Evolutionary conservation across 2,329 filamentous ascomycete genomes (phyloP), one percentile per base, ranked within the genome.

Genomic region (Neonectria sp.): DNA sequence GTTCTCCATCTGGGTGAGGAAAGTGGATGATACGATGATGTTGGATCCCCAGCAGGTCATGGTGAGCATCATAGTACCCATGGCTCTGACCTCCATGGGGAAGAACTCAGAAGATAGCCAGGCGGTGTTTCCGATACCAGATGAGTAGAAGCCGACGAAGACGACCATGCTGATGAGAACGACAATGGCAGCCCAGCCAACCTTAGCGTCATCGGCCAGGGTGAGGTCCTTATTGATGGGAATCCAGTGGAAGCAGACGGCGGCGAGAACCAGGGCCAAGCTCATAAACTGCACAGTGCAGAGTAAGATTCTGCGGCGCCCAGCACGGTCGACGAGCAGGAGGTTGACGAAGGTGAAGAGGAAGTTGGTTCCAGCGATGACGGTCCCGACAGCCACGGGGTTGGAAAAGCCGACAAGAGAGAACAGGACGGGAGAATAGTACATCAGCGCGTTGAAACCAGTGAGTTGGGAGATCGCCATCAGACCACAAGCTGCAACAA

Each of bases 381-480:
- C 78, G 15, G 80, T 81, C 0, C 80, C 81, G 25, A 88, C 85
- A 1, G 83, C 84, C 0, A 83, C 80, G 0, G 86, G 82, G 58
- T 87, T 84, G 21, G 78, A 75, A 73, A 88, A 87, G 1, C 85
- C 84, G 29, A 86, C 84, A 4, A 87, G 81, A 1, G 79, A 75
- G 70, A 88, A 88, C 0, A 88, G 75, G 0, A 82, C 83, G 0
- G 84, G 84, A 0, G 82, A 84, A 74, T 87, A 88, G 75, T 87
- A 86, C 67, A 82, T 79, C 43, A 88, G 78, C 2, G 86, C 85
- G 67, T 88, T 88, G 75, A 88, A 86, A 0, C 85, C 86, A 6
- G 83, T 80, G 48, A 87, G 85, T 77, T 87, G 86, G 15, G 80
- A 82, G 48, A 86, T 83, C 21, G 83, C 85, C 84, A 87, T 87